Base-by-base conservation (phyloP, 139 green algal species). In the Chlamydomonas sp. region DNA sequence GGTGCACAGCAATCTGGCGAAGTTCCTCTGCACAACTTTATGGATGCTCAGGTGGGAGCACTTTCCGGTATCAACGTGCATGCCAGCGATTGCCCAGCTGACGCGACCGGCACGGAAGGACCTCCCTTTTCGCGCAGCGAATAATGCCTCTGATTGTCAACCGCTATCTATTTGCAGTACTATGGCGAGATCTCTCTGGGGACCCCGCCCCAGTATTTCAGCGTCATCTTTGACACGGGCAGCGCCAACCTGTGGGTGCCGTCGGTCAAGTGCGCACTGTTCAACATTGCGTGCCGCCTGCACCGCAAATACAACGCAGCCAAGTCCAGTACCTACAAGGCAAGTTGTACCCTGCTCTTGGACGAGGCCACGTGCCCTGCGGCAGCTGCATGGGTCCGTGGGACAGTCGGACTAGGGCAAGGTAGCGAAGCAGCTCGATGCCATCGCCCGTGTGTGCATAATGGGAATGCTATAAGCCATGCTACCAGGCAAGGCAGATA, bases 221-320 rank as follows among this genome's bases (percentile, higher is more conserved):
- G 93, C 14, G 98, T 99, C 12, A 94, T 99, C 17, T 98, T 99
- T 63, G 98, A 99, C 95, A 98, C 96, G 2, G 97, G 97, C 31
- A 95, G 81, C 81, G 95, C 91, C 87, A 99, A 99, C 91, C 91
- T 99, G 76, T 99, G 98, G 97, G 95, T 99, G 16, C 97, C 97
- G 4, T 96, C 90, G 5, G 91, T 87, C 3, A 93, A 98, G 79
- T 99, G 98, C 89, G 90, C 89, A 63, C 97, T 96, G 83, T 94
- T 97, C 77, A 95, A 97, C 79, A 93, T 99, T 14, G 95, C 98
- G 2, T 99, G 98, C 93, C 93, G 96, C 84, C 85, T 98, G 20
- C 97, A 99, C 93, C 92, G 91, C 83, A 95, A 96, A 82, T 99
- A 99, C 86, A 89, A 97, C 66, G 90, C 95, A 3, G 89, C 84